phyloP scores from a whole-genome alignment of 805 yeast species.

The Priceomyces melissophilus region DNA sequence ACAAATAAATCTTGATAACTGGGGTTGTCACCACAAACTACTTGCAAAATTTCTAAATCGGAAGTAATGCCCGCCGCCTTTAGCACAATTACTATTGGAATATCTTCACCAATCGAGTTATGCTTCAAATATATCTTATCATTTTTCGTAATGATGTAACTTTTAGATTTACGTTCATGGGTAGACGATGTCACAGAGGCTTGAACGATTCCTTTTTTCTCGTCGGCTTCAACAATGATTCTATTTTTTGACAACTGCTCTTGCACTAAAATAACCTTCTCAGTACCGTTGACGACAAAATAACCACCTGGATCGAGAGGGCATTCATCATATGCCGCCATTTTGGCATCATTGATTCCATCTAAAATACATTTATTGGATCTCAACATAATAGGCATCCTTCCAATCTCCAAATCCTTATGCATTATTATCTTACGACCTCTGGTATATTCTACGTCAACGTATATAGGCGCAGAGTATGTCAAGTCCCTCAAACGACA shows the following conservation, averaged over 20 bases:
- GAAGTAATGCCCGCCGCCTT: conserved; percentile 95
- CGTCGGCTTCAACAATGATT: conserved; percentile 97
- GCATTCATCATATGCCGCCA: conserved; percentile 90
- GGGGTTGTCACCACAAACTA: conserved; percentile 88
- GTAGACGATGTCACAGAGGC: conserved; percentile 98
- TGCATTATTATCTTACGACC: conserved; percentile 90
- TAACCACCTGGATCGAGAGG: conserved; percentile 99
- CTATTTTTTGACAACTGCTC: conserved; percentile 96
- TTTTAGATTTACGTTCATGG: conserved; percentile 96
- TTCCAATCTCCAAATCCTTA: conserved; percentile 88
- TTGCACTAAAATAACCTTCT: conserved; percentile 92
- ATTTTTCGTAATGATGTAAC: conserved; percentile 90
- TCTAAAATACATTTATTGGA: conserved; percentile 86
- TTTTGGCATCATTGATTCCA: conserved; percentile 71
- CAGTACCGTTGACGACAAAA: conserved; percentile 96
- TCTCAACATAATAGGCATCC: conserved; percentile 98
- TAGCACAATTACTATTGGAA: conserved; percentile 87
- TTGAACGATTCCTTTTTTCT: conserved; percentile 88
- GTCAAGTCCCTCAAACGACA: conserved; percentile 93
- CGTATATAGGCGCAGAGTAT: conserved; percentile 91
- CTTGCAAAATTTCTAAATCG: conserved; percentile 88
- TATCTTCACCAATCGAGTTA: conserved; percentile 91
- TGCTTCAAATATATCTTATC: conserved; percentile 88
- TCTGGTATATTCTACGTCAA: conserved; percentile 95
- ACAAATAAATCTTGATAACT: conserved; percentile 90